Evolutionary conservation across 2,329 filamentous ascomycete genomes (phyloP).

Genomic region (Pyricularia grisea): DNA sequence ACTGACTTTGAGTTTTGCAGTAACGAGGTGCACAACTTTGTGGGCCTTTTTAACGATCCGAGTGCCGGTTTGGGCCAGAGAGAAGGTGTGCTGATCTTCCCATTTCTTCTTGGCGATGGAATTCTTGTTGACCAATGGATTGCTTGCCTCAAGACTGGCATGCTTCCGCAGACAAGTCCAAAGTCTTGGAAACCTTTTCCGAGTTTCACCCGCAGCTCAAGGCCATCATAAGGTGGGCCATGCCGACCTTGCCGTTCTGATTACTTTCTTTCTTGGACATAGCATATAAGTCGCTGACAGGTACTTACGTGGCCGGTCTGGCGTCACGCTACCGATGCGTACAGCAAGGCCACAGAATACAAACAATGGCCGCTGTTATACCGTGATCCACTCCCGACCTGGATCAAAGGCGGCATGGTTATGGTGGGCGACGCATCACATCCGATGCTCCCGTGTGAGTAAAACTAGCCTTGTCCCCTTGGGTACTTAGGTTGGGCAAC

Average conservation of each 20-base stretch:
- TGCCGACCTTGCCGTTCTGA: constrained; percentile 2
- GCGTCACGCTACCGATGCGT: not conserved
- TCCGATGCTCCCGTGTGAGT: constrained; percentile 25
- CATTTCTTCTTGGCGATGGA: no score
- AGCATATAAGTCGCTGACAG: not conserved
- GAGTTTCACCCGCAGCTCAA: constrained; percentile 18
- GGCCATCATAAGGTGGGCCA: constrained; percentile 17
- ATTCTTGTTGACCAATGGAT: not conserved
- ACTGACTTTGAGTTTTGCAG: not conserved
- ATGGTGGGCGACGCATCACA: constrained; percentile 28
- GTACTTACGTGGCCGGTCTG: not conserved
- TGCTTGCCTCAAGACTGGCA: constrained; percentile 19
- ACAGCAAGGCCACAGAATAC: constrained; percentile 23
- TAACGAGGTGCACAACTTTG: constrained; percentile 15
- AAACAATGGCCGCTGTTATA: constrained; percentile 26
- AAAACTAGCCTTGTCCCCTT: no score
- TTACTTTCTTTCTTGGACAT: not conserved
- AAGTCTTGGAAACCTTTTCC: constrained; percentile 18
- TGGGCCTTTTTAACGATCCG: constrained; percentile 20
- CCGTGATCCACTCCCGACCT: constrained; percentile 20
- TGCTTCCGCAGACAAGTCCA: constrained; percentile 17
- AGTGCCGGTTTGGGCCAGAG: constrained; percentile 6
- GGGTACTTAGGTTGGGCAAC: no score
- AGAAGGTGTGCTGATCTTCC: constrained; percentile 10
- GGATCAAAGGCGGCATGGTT: constrained; percentile 20